Evolutionary conservation across 257 asterid species (phyloP), one percentile per base, ranked within the genome.

Genomic region (Ophiorrhiza pumila): DNA sequence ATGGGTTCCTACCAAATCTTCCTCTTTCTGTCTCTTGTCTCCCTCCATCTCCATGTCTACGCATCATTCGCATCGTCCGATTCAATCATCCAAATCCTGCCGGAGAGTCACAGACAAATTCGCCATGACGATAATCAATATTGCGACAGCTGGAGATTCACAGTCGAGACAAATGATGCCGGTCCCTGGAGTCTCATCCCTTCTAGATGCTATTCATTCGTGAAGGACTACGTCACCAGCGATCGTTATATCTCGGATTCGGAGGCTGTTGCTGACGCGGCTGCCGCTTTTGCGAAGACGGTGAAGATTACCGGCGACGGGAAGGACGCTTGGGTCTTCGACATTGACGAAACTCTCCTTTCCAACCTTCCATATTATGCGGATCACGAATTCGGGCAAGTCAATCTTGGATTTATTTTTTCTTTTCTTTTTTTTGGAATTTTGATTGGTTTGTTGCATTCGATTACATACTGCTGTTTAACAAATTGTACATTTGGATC

Each of bases 251-350:
- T 0, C 22, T 71, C 85, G 53, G 98, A 92, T 60, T 80, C 80
- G 60, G 85, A 80, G 71, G 97, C 90, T 29, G 97, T 89, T 17
- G 90, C 94, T 27, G 87, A 80, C 43, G 79, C 55, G 12, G 73
- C 92, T 39, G 42, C 77, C 68, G 86, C 74, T 27, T 83, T 76
- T 79, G 96, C 91, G 12, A 77, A 68, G 73, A 55, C 83, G 23
- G 81, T 83, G 25, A 25, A 74, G 2, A 57, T 81, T 68, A 15
- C 87, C 68, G 91, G 83, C 49, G 69, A 80, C 61, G 90, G 91
- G 20, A 89, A 87, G 78, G 89, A 85, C 59, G 97, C 89, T 41
- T 93, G 98, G 96, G 76, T 93, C 64, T 93, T 93, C 78, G 98
- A 93, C 77, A 74, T 93, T 50, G 98, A 93, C 60, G 98, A 93